These are phyloP conservation scores for Phytophthora foliorum DNA, from an alignment of 352 stramenopile genomes.

Conservation along the genomic window DNA sequence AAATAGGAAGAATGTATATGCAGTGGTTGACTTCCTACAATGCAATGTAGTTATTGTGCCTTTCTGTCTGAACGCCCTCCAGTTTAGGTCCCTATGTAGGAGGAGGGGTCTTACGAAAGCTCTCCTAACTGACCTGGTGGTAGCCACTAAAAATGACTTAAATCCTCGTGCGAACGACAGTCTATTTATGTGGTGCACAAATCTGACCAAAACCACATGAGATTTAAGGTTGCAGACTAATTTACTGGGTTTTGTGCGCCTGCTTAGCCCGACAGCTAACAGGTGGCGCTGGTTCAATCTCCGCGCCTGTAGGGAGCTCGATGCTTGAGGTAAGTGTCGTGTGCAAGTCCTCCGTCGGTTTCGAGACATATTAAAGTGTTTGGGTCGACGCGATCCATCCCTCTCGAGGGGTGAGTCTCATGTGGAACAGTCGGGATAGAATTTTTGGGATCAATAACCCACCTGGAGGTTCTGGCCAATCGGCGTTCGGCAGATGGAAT, in stretches of 20 bases:
- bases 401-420: slow-evolving; percentile 20
- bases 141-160: neutral
- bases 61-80: slow-evolving; percentile 11
- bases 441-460: slow-evolving; percentile 9
- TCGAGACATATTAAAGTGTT: slow-evolving; percentile 38
- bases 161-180: neutral
- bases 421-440: slow-evolving; percentile 17
- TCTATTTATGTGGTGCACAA: neutral
- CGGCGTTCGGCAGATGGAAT: slow-evolving; percentile 16
- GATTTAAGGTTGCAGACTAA: neutral
- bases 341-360: slow-evolving; percentile 36
- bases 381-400: slow-evolving; percentile 15
- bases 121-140: neutral
- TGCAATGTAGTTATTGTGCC: too few species aligned
- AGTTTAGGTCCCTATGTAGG: slow-evolving; percentile 15
- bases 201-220: neutral
- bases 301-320: slow-evolving; percentile 4
- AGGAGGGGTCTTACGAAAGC: slow-evolving; percentile 1
- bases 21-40: too few species aligned
- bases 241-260: slow-evolving; percentile 14
- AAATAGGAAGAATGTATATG: too few species aligned
- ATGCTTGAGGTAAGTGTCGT: slow-evolving; percentile 43
- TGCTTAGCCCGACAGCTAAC: slow-evolving; percentile 15
- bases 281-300: slow-evolving; percentile 17
- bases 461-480: slow-evolving; percentile 14